Evolutionary conservation across 2,329 filamentous ascomycete species (phyloP).

Genomic region (Huntiella decipiens): DNA sequence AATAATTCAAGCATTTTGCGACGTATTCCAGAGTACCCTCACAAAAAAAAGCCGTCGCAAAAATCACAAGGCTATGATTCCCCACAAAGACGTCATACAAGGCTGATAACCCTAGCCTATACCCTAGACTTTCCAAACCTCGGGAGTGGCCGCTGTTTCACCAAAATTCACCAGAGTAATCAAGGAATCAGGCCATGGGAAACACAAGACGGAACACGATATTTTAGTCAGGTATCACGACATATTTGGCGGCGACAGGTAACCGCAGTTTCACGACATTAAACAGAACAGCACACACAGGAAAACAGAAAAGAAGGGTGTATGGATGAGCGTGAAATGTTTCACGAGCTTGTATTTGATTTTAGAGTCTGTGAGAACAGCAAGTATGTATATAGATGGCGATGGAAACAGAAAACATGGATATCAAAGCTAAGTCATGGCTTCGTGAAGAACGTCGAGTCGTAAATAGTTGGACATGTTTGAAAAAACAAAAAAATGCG

Average conservation of each 20-base stretch:
- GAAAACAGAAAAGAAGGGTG: not conserved
- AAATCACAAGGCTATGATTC: no score
- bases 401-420: not conserved
- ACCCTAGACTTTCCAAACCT: no score
- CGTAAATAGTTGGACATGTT: conserved; percentile 6
- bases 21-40: not conserved
- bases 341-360: not conserved
- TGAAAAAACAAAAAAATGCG: not conserved
- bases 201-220: not conserved
- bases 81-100: no score
- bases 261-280: conserved; percentile 18
- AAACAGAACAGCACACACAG: conserved; percentile 18
- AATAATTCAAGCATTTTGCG: conserved; percentile 38
- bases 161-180: no score
- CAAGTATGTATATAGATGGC: not conserved
- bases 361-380: not conserved
- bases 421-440: conserved; percentile 4
- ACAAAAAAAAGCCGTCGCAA: no score
- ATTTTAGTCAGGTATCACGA: not conserved
- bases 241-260: not conserved
- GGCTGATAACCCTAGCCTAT: no score
- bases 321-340: not conserved
- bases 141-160: no score
- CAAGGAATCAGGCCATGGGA: no score
- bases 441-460: conserved; percentile 4